Base-by-base conservation (phyloP, 768 basidiomycete genomes). In the Russula vinacea region DNA sequence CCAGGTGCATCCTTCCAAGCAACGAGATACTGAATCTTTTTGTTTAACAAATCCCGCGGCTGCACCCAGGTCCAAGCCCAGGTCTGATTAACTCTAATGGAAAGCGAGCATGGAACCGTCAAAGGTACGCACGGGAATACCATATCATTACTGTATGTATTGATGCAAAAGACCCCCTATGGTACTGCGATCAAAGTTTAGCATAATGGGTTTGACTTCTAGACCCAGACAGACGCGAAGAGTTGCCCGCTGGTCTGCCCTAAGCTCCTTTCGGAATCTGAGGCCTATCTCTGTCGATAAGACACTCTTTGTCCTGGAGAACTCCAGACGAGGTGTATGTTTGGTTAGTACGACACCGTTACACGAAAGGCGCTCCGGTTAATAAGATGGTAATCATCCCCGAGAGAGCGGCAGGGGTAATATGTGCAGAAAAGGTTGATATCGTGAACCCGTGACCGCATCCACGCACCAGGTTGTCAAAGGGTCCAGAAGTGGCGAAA, bases 31-130 rank as follows among this genome's bases (percentile, higher is more conserved):
- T 22, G 13, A 51, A 47, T 37, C 1, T 5, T 17, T 26, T 42
- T 22, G 22, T 24, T 5, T 39, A 14, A 22, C 16, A 24, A 14
- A 35, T 42, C 40, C 37, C 14, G 26, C 7, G 49, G 26, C 5
- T 49, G 19, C 26, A 47, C 45, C 45, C 45, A 22, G 22, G 45
- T 22, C 16, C 24, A n/a, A 16, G 22, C 45, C 45, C 45, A 22
- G 22, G 45, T 22, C 16, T 19, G 26, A 16, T 51, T 32, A 53
- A 44, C 40, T n/a, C 24, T 19, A 37, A 45, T 37, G 53, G 40
- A 60, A 53, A 13, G 37, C 39, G 5, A 11, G 19, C 4, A 56
- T 56, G 61, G 63, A 60, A 60, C 29, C 56, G 63, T 50, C 63
- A 55, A 37, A 39, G n/a, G 58, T 54, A 49, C 53, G 44, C 29